Conservation (phyloP, 2,329 filamentous ascomycete genomes). For the Dothistroma septosporum region DNA sequence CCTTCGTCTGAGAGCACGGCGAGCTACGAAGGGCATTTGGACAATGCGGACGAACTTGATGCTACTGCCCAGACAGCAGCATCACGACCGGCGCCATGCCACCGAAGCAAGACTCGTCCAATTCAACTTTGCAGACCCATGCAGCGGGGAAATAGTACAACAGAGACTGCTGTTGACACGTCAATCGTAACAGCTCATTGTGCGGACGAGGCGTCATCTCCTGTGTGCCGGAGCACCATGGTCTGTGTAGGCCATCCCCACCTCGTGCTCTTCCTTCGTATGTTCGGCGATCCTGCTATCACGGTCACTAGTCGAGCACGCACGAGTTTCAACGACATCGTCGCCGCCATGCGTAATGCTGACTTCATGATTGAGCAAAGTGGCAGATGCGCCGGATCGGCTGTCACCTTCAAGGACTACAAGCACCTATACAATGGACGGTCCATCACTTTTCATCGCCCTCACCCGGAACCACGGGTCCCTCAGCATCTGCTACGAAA, state of each 20-base stretch:
- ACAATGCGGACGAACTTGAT: too few relatives aligned
- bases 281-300: conserved; percentile 2
- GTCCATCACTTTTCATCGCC: conserved; percentile 10
- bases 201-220: neutral
- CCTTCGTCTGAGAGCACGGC: too few relatives aligned
- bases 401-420: conserved; percentile 8
- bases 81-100: too few relatives aligned
- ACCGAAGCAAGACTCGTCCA: too few relatives aligned
- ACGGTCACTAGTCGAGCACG: neutral
- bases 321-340: conserved; percentile 10
- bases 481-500: conserved; percentile 9
- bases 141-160: too few relatives aligned
- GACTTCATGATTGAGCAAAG: conserved; percentile 6
- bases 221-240: neutral
- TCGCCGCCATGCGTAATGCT: conserved; percentile 8
- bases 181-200: neutral
- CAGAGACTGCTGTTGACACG: too few relatives aligned
- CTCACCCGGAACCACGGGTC: conserved; percentile 11
- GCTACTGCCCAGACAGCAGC: too few relatives aligned
- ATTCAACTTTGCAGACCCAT: too few relatives aligned
- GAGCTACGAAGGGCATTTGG: too few relatives aligned
- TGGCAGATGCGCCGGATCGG: conserved; percentile 8
- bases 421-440: neutral
- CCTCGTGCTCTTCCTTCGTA: conserved; percentile 2
- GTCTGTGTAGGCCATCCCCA: neutral